Evolutionary conservation across 192 early-diverging fungal species (phyloP).

Genomic region (Backusella psychrophila): DNA sequence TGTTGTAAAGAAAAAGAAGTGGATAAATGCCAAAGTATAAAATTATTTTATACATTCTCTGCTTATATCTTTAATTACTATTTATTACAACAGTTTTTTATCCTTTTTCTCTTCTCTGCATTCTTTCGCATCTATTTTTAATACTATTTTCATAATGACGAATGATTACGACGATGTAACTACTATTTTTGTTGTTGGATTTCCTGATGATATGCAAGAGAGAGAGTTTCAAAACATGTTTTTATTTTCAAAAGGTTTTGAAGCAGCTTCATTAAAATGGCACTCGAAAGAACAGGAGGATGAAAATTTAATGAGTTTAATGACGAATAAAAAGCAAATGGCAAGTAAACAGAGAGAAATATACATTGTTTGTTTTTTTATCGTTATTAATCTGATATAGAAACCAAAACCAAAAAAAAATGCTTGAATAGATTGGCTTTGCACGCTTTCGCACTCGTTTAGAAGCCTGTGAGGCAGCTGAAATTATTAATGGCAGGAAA

Average conservation of each 20-base stretch:
- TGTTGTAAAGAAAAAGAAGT: not conserved
- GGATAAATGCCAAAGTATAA: slow-evolving; percentile 10
- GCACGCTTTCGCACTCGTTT: slow-evolving; percentile 90
- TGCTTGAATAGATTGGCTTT: slow-evolving; percentile 84
- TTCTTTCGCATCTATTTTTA: not conserved
- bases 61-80: slow-evolving; percentile 3
- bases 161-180: slow-evolving; percentile 80
- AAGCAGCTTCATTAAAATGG: slow-evolving; percentile 95
- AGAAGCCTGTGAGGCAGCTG: slow-evolving; percentile 89
- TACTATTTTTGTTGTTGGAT: slow-evolving; percentile 98
- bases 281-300: slow-evolving; percentile 64
- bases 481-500: slow-evolving; percentile 83
- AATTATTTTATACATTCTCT: slow-evolving; percentile 16
- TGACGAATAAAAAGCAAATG: slow-evolving; percentile 28
- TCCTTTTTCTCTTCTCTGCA: not conserved
- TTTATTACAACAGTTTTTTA: slow-evolving; percentile 14
- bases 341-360: slow-evolving; percentile 6
- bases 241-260: slow-evolving; percentile 95
- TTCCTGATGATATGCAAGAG: slow-evolving; percentile 99
- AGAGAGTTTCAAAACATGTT: slow-evolving; percentile 99
- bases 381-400: not conserved
- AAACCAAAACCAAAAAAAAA: not conserved
- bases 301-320: slow-evolving; percentile 40
- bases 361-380: too few species aligned
- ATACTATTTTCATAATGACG: not conserved